phyloP scores from a whole-genome alignment of 306 rosid genomes.

The Erythrophleum fordii region DNA sequence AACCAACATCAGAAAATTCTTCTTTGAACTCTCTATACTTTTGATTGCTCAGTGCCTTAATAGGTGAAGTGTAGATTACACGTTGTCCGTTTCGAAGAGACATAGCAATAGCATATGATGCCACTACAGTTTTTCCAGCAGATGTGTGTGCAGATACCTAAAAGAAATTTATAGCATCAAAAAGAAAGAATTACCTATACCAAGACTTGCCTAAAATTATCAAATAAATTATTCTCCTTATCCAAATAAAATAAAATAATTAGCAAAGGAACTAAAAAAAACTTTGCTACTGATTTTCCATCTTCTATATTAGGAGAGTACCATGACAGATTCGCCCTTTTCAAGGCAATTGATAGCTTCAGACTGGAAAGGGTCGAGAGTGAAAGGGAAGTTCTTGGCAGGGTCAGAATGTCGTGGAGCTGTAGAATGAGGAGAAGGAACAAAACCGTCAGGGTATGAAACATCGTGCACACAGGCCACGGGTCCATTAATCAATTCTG shows the following conservation, averaged over 20 bases:
- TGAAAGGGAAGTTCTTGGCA: constrained; percentile 79
- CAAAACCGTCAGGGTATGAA: constrained; percentile 75
- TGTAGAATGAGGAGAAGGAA: constrained; percentile 31
- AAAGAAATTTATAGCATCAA: neutral
- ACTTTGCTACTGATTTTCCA: neutral
- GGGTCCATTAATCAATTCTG: neutral
- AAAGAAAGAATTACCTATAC: neutral
- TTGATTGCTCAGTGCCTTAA: constrained; percentile 96
- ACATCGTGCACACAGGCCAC: constrained; percentile 73
- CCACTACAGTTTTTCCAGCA: constrained; percentile 95
- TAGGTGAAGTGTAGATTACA: constrained; percentile 92
- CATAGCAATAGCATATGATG: constrained; percentile 92
- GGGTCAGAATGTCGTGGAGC: constrained; percentile 45
- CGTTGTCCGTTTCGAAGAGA: constrained; percentile 79
- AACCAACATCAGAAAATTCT: constrained; percentile 94
- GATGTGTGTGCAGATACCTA: constrained; percentile 99
- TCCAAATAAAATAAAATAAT: constrained; percentile 7
- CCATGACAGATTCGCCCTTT: constrained; percentile 83
- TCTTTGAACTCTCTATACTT: constrained; percentile 91
- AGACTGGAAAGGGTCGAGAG: constrained; percentile 89
- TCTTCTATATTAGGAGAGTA: constrained; percentile 20
- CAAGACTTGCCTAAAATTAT: neutral
- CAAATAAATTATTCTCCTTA: neutral
- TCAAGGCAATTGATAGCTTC: constrained; percentile 83
- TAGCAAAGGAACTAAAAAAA: neutral